Percentiles rank a stretch among this genome's conserved stretches.
These are phyloP conservation scores for Bullera alba DNA, from an alignment of 768 basidiomycete species.

Conservation along the genomic window DNA sequence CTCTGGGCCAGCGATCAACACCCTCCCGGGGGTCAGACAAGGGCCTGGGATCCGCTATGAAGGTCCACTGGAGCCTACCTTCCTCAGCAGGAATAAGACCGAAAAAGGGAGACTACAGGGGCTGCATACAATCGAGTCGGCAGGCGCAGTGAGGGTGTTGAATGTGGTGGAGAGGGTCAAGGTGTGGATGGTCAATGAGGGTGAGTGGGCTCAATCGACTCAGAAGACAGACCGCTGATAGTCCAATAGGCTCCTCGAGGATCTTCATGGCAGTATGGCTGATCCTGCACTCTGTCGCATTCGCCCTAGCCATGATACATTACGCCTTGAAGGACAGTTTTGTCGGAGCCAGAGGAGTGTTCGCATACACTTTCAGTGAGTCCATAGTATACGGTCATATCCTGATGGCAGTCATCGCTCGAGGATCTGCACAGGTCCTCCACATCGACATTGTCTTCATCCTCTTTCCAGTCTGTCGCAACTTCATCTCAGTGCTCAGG, in stretches of 20 bases:
- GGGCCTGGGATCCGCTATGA: too few relatives aligned
- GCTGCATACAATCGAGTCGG: slow-evolving; percentile 59
- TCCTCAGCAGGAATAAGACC: slow-evolving; percentile 76
- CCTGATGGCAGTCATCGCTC: slow-evolving; percentile 62
- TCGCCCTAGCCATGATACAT: slow-evolving; percentile 60
- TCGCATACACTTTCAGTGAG: slow-evolving; percentile 73
- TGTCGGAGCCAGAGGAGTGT: slow-evolving; percentile 57
- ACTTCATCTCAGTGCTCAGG: slow-evolving; percentile 82
- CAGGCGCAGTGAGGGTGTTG: slow-evolving; percentile 18
- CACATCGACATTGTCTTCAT: slow-evolving; percentile 89
- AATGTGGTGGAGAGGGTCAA: slow-evolving; percentile 53
- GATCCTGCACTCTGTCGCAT: slow-evolving; percentile 70
- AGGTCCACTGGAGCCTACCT: slow-evolving; percentile 48
- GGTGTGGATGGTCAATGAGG: slow-evolving; percentile 93
- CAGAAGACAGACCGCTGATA: background rate
- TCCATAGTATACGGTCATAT: slow-evolving; percentile 9
- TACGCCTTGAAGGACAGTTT: slow-evolving; percentile 56
- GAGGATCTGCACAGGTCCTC: slow-evolving; percentile 78
- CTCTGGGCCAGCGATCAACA: too few relatives aligned
- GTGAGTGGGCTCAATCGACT: slow-evolving; percentile 46
- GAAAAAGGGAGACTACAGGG: slow-evolving; percentile 79
- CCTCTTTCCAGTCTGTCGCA: slow-evolving; percentile 88
- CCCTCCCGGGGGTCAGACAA: too few relatives aligned
- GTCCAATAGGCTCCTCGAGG: slow-evolving; percentile 50
- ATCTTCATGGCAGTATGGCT: slow-evolving; percentile 77